Base-by-base conservation (phyloP, 371 early-diverging fungal species). In the Chytridiales sp. region DNA sequence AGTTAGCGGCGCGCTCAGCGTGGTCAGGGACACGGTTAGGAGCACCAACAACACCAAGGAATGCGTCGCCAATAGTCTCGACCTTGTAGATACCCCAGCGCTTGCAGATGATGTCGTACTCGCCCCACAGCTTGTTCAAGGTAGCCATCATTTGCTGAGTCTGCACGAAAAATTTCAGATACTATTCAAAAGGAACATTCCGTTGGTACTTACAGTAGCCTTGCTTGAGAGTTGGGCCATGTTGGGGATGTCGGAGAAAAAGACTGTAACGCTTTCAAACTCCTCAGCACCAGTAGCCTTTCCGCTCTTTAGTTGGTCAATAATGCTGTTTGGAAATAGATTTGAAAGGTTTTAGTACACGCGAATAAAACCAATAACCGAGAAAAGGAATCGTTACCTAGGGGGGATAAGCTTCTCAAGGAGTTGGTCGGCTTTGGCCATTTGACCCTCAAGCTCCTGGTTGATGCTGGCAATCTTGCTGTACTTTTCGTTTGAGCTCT, bases 51-150 rank as follows among this genome's bases (percentile, higher is more conserved):
- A 76, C 74, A 24, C 74, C 74, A 15, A 75, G 47, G 61, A 68
- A 75, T 3, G 75, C 73, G 59, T 67, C 69, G 1, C 76, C 76
- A 48, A 76, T 76, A 15, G 76, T 76, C 58, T 76, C 76, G 43
- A 76, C 76, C 59, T 76, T 76, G 68, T 71, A 76, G 41, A 76
- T 50, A 21, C 64, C 69, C 73, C 73, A 76, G 21, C 59, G 59
- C 61, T 68, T 65, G 31, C 62, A 63, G 41, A 76, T 61, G 21
- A 51, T 63, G 34, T 76, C 76, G 60, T 74, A 74, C 32, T 70
- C 62, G 13, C 26, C 26, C 74, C 74, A 76, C 2, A 76, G 72
- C 31, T 55, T 59, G 62, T 76, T 70, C 17, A 76, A 52, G 21
- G 59, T 68, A 6, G 35, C 56, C 44, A 76, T 47, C 66, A 73